Evolutionary conservation across 1,284 basidiomycete genomes (phyloP), one percentile per base, ranked within the genome.

Genomic region (Pseudozyma pruni): DNA sequence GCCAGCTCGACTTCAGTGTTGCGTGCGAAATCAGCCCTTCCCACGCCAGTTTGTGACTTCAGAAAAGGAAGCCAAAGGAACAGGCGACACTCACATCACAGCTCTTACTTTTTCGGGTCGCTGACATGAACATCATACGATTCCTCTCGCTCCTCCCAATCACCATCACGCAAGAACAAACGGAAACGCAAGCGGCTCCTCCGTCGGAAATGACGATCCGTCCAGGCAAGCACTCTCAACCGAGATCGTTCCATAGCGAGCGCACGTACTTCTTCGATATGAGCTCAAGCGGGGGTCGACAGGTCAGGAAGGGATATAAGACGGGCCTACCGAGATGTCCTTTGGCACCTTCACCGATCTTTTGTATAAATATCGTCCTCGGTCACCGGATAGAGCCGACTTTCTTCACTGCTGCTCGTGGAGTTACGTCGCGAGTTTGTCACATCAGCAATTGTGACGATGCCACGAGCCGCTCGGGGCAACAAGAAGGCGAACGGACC

Each of bases 21-120:
- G 32, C 32, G n/a, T 19, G 23, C 22, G 22, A 23, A 22, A 33
- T 27, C 22, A 14, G 14, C 23, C 39, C 39, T 50, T 50, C 48
- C 48, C 48, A 50, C 48, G 48, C 48, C 32, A 42, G 22, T 23
- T 20, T 35, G 48, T 50, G 48, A 50, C 48, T 50, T 50, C 48
- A 50, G 38, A 42, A 22, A 42, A 34, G n/a, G 1, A 22, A 25
- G 23, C 6, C 17, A 48, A 5, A 16, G 20, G 25, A 1, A 23
- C 1, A 27, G 16, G 27, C 46, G 23, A 23, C 34, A 22, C 16
- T 11, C 25, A 20, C 19, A 25, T 43, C 10, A 17, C 20, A 17
- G 8, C 17, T 29, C 37, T 13, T 31, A 31, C 5, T 16, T 27
- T 10, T 8, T 20, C 34, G 35, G 16, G 27, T 29, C 11, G 27